Evolutionary conservation across 2,329 filamentous ascomycete genomes (phyloP).

Genomic region (Septoria petroselini): DNA sequence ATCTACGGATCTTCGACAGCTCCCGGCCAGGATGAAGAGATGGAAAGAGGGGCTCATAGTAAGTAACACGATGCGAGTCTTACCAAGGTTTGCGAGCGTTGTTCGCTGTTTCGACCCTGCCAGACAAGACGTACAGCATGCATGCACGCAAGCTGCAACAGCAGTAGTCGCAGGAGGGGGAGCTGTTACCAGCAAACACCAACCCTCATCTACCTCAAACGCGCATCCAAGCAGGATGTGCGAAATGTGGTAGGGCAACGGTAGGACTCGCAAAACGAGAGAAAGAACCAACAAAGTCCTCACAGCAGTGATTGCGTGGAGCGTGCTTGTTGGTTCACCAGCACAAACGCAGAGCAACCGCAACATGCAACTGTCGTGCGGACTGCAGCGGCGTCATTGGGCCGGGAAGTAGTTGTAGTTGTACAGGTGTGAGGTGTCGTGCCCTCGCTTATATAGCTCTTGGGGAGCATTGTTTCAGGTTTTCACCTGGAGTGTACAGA

Average conservation of each 20-base stretch:
- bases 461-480: not conserved
- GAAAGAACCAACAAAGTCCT: too few relatives aligned
- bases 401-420: not conserved
- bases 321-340: not conserved
- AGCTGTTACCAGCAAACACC: not conserved
- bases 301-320: too few relatives aligned
- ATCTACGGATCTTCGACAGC: not conserved
- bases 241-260: conserved; percentile 1
- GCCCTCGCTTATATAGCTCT: not conserved
- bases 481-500: not conserved
- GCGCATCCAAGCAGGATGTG: not conserved
- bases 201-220: not conserved
- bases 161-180: too few relatives aligned
- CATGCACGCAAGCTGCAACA: too few relatives aligned
- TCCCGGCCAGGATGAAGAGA: not conserved
- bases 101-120: too few relatives aligned
- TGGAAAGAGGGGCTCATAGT: not conserved
- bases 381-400: not conserved
- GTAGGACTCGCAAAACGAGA: not conserved
- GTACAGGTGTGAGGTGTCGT: not conserved
- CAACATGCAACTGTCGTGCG: conserved; percentile 1
- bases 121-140: too few relatives aligned
- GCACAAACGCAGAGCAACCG: not conserved
- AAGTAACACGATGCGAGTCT: not conserved
- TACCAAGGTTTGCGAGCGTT: not conserved